phyloP scores from a whole-genome alignment of 129 eudicot genomes.

The Tagetes erecta region DNA sequence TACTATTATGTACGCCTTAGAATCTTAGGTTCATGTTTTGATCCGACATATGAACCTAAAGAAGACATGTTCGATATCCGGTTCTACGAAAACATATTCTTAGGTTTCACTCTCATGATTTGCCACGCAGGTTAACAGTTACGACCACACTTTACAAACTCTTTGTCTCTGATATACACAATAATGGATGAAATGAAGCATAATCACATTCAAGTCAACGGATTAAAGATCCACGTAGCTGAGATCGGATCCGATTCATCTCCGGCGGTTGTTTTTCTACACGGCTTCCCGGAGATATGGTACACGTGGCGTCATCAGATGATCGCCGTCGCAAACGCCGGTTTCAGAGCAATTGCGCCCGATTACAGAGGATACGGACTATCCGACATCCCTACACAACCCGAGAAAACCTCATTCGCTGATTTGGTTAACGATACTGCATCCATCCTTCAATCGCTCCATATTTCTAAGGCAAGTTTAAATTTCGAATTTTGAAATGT shows the following conservation, averaged over 20 bases:
- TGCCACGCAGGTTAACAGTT: too few relatives aligned
- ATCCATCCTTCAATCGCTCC: constrained; percentile 32
- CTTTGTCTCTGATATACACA: neutral
- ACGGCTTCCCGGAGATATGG: constrained; percentile 43
- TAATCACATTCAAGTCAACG: constrained; percentile 24
- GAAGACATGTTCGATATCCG: too few relatives aligned
- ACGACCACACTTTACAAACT: too few relatives aligned
- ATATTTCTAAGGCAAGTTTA: constrained; percentile 38
- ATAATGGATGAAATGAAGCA: constrained; percentile 31
- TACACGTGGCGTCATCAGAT: constrained; percentile 43
- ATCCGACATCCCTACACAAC: constrained; percentile 36
- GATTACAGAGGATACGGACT: constrained; percentile 43
- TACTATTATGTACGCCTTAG: too few relatives aligned
- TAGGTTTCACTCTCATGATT: too few relatives aligned
- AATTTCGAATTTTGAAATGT: too few relatives aligned
- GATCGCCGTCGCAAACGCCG: constrained; percentile 35
- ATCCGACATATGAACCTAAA: too few relatives aligned
- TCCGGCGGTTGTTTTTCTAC: constrained; percentile 24
- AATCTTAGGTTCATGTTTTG: too few relatives aligned
- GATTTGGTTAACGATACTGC: constrained; percentile 41
- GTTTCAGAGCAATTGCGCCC: constrained; percentile 34
- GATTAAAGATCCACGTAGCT: constrained; percentile 38
- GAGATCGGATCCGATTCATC: constrained; percentile 28
- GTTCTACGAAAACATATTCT: too few relatives aligned
- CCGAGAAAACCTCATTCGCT: constrained; percentile 33